Base-by-base conservation (phyloP, 2,329 filamentous ascomycete species). In the Pseudogymnoascus sp. region DNA sequence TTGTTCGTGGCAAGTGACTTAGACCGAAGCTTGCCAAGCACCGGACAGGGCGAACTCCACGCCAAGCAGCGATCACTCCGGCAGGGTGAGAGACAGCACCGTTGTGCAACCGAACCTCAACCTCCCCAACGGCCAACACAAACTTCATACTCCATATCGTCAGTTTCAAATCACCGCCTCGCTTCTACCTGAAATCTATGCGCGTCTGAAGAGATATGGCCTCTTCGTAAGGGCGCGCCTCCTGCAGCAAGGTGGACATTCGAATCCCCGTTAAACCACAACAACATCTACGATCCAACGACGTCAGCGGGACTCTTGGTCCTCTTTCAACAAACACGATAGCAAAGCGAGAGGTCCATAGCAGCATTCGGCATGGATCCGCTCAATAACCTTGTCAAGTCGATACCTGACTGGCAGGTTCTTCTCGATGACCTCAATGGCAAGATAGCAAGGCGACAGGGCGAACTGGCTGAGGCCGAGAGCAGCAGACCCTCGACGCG, bases 381-480 rank as follows among this genome's bases (percentile, higher is more conserved):
- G 28, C 74, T 88, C 62, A 80, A 76, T 62, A 80, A 80, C 64
- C 77, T 88, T 38, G 77, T 78, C 62, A 77, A 73, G 67, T 83
- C 85, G 65, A 78, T 86, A 44, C 85, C 85, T 14, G 79, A 82
- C 71, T 88, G 85, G 85, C 75, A 83, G 38, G 76, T 76, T 64
- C 80, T 82, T 21, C 78, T 88, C 50, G 82, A 86, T 66, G 81
- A 86, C 61, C 79, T 88, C 64, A 85, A 79, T 70, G 77, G 78
- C 64, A 81, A 88, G 72, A 85, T 88, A 64, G 80, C 84, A 64
- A 77, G 82, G 70, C 84, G 85, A 64, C 85, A 88, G 75, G 75
- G 77, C 60, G 84, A 87, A 70, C 77, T 88, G 63, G 85, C 84
- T 37, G 77, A 78, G 64, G 75, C 73, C 59, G 72, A 71, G 25